These are phyloP conservation scores for Graphium sp. DNA, from an alignment of 2,329 filamentous ascomycete genomes.

Conservation along the genomic window DNA sequence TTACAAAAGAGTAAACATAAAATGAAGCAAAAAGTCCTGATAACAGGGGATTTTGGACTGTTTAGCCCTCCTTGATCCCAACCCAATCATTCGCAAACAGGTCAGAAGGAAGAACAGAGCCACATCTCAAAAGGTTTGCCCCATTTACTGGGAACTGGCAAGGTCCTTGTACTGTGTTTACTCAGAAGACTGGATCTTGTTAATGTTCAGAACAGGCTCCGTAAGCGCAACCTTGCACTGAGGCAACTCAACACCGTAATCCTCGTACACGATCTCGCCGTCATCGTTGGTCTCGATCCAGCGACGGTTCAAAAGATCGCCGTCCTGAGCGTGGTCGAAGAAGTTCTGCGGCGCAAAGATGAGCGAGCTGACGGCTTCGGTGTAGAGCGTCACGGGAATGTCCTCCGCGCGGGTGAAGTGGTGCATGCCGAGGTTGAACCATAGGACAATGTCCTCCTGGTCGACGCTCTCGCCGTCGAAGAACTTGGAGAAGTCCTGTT, in stretches of 20 bases:
- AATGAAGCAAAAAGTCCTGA: too few relatives aligned
- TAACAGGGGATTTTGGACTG: too few relatives aligned
- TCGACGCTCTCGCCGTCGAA: conserved; percentile 11
- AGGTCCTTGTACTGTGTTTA: too few relatives aligned
- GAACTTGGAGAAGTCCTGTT: conserved; percentile 27
- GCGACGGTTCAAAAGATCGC: conserved; percentile 16
- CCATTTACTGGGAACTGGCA: too few relatives aligned
- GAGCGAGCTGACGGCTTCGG: conserved; percentile 14
- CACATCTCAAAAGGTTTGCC: too few relatives aligned
- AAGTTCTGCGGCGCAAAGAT: conserved; percentile 16
- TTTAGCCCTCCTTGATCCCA: too few relatives aligned
- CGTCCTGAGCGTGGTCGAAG: conserved; percentile 16
- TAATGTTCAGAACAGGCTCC: conserved; percentile 10
- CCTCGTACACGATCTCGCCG: conserved; percentile 11
- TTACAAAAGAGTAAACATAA: too few relatives aligned
- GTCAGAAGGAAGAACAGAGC: too few relatives aligned
- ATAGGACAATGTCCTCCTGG: conserved; percentile 24
- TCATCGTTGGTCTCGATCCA: conserved; percentile 12
- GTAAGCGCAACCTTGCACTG: conserved; percentile 12
- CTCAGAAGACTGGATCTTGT: conserved; percentile 5
- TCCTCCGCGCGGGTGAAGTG: conserved; percentile 31
- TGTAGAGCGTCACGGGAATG: conserved; percentile 14
- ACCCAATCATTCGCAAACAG: too few relatives aligned
- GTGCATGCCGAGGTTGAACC: conserved; percentile 37
- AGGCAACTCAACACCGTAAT: conserved; percentile 14